Conservation (phyloP, 2,329 filamentous ascomycete genomes). For the Talaromyces sp. region DNA sequence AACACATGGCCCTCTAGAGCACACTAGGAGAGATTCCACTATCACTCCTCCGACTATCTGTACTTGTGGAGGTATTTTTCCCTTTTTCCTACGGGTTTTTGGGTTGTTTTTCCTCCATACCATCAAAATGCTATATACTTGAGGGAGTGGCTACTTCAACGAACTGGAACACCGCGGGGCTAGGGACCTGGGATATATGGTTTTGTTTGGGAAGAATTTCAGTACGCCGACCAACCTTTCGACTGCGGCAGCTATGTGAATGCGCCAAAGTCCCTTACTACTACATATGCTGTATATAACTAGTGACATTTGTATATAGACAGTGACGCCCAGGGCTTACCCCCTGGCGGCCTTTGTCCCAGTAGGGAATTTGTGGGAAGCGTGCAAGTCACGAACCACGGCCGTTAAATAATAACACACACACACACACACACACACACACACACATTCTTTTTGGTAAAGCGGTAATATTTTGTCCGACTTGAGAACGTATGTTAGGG, state of each 20-base stretch:
- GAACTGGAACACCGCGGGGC: neutral
- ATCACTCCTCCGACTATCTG: neutral
- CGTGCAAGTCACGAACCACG: too few species aligned
- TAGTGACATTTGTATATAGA: too few species aligned
- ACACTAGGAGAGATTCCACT: conserved; percentile 20
- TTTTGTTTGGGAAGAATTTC: conserved; percentile 4
- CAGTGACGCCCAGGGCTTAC: too few species aligned
- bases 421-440: too few species aligned
- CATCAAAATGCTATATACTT: conserved; percentile 6
- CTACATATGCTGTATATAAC: too few species aligned
- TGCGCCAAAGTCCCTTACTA: too few species aligned
- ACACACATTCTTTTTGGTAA: too few species aligned
- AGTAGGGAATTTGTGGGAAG: too few species aligned
- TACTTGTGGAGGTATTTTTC: neutral
- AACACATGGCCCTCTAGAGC: neutral
- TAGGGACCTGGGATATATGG: conserved; percentile 1
- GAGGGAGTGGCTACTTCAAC: conserved; percentile 1
- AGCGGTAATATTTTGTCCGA: too few species aligned
- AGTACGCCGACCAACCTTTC: neutral
- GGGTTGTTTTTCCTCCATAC: neutral
- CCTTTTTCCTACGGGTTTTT: neutral
- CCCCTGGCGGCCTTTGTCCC: too few species aligned
- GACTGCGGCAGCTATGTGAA: too few species aligned
- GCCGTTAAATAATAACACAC: too few species aligned
- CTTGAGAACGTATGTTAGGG: neutral